Percentiles rank a stretch among this genome's conserved stretches.
These are phyloP conservation scores for Rhexocercosporidium sp. DNA, from an alignment of 2,329 filamentous ascomycete genomes.

Conservation along the genomic window DNA sequence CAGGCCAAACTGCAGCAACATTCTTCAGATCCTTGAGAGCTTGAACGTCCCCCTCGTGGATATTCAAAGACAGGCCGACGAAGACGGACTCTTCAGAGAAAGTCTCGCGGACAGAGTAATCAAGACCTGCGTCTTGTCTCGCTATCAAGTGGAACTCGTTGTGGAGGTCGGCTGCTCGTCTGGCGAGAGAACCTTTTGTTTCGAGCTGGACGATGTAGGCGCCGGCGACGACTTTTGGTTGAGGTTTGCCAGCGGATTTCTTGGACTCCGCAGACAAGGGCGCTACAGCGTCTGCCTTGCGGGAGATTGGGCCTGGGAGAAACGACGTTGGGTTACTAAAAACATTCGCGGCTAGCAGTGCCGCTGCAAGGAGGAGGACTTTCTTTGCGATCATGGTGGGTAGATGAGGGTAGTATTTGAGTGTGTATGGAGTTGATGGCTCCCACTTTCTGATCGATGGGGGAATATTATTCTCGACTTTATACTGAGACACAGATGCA, in stretches of 20 bases:
- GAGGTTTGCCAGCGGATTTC: conserved; percentile 5
- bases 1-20: conserved; percentile 8
- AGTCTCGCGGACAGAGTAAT: conserved; percentile 3
- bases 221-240: background rate
- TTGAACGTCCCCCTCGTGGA: background rate
- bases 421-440: background rate
- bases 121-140: conserved; percentile 1
- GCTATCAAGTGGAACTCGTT: conserved; percentile 2
- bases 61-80: background rate
- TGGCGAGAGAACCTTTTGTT: background rate
- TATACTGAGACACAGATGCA: background rate
- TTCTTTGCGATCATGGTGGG: background rate
- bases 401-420: no score
- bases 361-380: background rate
- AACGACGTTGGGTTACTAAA: conserved; percentile 3
- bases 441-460: no score
- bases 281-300: background rate
- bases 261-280: background rate
- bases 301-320: background rate
- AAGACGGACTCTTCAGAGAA: conserved; percentile 10
- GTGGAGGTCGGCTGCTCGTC: background rate
- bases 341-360: background rate
- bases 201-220: background rate
- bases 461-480: background rate
- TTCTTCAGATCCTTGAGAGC: conserved; percentile 3